A percentile compares a stretch with the other conserved stretches of the same genome.
phyloP scores from a whole-genome alignment of 2,329 filamentous ascomycete genomes.

The Colletotrichum navitas region DNA sequence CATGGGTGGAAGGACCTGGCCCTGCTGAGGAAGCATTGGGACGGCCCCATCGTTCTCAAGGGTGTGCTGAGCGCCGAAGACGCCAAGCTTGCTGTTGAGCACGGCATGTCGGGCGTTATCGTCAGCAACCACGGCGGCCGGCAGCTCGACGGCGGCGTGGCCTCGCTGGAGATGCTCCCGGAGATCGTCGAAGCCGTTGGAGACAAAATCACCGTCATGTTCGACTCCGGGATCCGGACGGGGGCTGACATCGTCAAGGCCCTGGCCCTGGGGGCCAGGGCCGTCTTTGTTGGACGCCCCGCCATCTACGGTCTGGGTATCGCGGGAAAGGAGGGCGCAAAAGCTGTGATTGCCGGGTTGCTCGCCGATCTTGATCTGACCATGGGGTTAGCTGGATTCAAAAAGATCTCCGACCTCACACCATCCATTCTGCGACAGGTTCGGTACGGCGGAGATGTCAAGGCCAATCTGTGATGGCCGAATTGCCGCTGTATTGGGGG shows the following conservation, averaged over 20 bases:
- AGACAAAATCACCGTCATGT: conserved; percentile 68
- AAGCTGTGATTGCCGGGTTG: conserved; percentile 62
- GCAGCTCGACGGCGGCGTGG: conserved; percentile 59
- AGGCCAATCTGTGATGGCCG: conserved; percentile 47
- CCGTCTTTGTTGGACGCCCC: conserved; percentile 69
- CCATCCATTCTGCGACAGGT: conserved; percentile 50
- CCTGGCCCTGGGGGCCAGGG: conserved; percentile 67
- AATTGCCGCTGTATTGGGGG: background rate
- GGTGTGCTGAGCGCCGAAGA: conserved; percentile 51
- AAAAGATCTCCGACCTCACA: conserved; percentile 55
- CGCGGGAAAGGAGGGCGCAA: conserved; percentile 66
- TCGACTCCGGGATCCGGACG: conserved; percentile 71
- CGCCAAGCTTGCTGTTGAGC: conserved; percentile 60
- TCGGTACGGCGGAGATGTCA: conserved; percentile 51
- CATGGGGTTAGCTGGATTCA: conserved; percentile 67
- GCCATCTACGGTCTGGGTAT: conserved; percentile 56
- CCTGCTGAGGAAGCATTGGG: conserved; percentile 70
- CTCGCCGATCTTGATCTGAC: conserved; percentile 67
- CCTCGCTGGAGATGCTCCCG: conserved; percentile 67
- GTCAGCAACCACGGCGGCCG: conserved; percentile 73
- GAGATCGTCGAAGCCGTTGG: conserved; percentile 71
- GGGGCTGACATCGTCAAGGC: conserved; percentile 72
- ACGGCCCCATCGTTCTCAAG: conserved; percentile 67
- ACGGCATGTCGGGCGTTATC: conserved; percentile 69
- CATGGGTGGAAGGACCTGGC: conserved; percentile 73